Evolutionary conservation across 2,329 filamentous ascomycete genomes (phyloP).

Genomic region (Calonectria hawksworthii): DNA sequence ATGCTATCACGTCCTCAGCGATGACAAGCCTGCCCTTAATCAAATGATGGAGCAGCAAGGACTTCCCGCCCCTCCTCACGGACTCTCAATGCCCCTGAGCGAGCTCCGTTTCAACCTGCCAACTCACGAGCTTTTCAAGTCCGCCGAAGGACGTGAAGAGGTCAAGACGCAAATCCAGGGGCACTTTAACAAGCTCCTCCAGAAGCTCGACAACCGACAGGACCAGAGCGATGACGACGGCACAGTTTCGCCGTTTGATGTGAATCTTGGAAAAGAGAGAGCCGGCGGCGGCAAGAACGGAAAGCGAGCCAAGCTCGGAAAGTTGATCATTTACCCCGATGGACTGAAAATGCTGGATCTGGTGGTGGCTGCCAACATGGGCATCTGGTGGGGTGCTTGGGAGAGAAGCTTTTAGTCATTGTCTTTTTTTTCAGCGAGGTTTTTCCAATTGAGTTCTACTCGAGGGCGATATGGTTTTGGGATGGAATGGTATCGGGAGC

Average conservation of each 20-base stretch:
- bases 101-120: conserved; percentile 94
- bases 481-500: conserved; percentile 29
- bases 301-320: conserved; percentile 91
- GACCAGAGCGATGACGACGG: conserved; percentile 56
- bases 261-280: conserved; percentile 83
- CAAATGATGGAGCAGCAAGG: conserved; percentile 58
- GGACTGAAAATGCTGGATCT: conserved; percentile 97
- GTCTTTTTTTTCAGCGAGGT: not conserved
- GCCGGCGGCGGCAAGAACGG: conserved; percentile 90
- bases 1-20: conserved; percentile 79
- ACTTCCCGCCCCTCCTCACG: conserved; percentile 47
- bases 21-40: conserved; percentile 56
- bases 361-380: conserved; percentile 90
- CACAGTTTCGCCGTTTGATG: conserved; percentile 66
- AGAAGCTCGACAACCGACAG: conserved; percentile 46
- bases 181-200: conserved; percentile 59
- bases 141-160: conserved; percentile 50
- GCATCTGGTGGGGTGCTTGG: conserved; percentile 94
- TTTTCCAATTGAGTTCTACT: not conserved
- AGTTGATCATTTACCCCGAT: conserved; percentile 89
- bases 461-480: conserved; percentile 16
- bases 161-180: conserved; percentile 55
- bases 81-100: conserved; percentile 66
- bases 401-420: conserved; percentile 64
- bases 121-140: conserved; percentile 63